Conservation (phyloP, 1,284 basidiomycete genomes). For the Sanguinoderma infundibulare region DNA sequence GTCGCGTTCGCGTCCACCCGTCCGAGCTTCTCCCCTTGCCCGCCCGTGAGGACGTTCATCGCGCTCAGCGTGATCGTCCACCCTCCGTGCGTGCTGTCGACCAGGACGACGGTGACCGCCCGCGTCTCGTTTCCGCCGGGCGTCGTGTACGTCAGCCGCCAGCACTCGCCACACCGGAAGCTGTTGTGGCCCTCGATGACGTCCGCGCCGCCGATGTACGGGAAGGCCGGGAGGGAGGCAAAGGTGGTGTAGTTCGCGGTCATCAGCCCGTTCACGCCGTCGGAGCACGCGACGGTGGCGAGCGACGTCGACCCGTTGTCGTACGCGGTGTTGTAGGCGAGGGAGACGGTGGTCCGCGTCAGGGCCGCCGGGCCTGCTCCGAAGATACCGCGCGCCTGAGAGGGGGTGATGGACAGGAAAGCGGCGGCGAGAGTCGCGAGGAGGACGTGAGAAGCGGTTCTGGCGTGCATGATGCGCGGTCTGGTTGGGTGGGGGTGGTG, state of each 20-base stretch:
- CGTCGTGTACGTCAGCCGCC: constrained; percentile 42
- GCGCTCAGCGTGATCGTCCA: constrained; percentile 43
- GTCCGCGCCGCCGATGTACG: constrained; percentile 49
- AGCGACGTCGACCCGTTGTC: constrained; percentile 40
- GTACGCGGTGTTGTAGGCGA: constrained; percentile 47
- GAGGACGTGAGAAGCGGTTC: not conserved
- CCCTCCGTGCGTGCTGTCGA: constrained; percentile 44
- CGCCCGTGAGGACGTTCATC: constrained; percentile 32
- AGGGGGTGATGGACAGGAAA: not conserved
- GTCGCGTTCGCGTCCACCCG: constrained; percentile 22
- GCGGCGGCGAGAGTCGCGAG: not conserved
- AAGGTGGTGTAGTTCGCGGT: constrained; percentile 47
- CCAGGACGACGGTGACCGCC: constrained; percentile 45
- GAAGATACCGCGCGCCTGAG: not conserved
- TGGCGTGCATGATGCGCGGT: not conserved
- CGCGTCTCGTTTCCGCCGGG: constrained; percentile 15
- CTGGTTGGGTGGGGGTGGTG: not conserved
- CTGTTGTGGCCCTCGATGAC: constrained; percentile 46
- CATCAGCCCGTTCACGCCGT: constrained; percentile 45
- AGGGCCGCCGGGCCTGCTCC: not conserved
- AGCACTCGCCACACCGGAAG: constrained; percentile 48
- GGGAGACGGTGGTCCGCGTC: constrained; percentile 31
- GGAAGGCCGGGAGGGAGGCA: constrained; percentile 49
- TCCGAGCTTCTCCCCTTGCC: constrained; percentile 25
- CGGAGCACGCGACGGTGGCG: constrained; percentile 48